Evolutionary conservation across 192 early-diverging fungal genomes (phyloP).

Genomic region (Backusella westeae): DNA sequence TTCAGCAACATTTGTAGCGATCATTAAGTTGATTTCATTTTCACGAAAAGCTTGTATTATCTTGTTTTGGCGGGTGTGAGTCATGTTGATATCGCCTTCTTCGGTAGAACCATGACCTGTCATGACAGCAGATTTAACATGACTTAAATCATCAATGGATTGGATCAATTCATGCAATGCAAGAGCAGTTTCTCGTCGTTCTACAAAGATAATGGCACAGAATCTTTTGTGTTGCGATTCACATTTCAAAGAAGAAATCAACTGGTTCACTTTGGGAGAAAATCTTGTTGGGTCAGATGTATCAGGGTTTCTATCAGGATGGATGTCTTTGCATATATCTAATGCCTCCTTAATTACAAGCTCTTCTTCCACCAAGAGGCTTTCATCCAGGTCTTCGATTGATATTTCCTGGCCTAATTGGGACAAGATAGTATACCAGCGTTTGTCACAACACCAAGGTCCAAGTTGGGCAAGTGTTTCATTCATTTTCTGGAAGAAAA

Average conservation of each 20-base stretch:
- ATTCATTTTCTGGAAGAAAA: slow-evolving; percentile 32
- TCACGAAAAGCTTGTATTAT: slow-evolving; percentile 64
- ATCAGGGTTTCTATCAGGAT: slow-evolving; percentile 15
- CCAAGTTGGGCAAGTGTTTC: slow-evolving; percentile 59
- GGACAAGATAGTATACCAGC: slow-evolving; percentile 53
- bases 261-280: slow-evolving; percentile 66
- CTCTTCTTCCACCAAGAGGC: neutral
- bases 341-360: neutral
- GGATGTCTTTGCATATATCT: neutral
- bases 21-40: slow-evolving; percentile 69
- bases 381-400: neutral
- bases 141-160: slow-evolving; percentile 50
- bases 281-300: slow-evolving; percentile 29
- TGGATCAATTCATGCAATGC: slow-evolving; percentile 52
- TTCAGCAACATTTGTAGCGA: slow-evolving; percentile 92
- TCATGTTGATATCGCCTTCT: slow-evolving; percentile 44
- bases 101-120: slow-evolving; percentile 53
- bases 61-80: slow-evolving; percentile 47
- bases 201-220: slow-evolving; percentile 87
- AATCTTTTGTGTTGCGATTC: slow-evolving; percentile 41
- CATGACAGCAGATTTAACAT: slow-evolving; percentile 47
- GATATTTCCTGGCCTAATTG: neutral
- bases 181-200: slow-evolving; percentile 66
- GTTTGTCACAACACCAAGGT: slow-evolving; percentile 71
- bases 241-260: slow-evolving; percentile 59